phyloP scores from a whole-genome alignment of 208 protist species.

The Crithidia bombi region DNA sequence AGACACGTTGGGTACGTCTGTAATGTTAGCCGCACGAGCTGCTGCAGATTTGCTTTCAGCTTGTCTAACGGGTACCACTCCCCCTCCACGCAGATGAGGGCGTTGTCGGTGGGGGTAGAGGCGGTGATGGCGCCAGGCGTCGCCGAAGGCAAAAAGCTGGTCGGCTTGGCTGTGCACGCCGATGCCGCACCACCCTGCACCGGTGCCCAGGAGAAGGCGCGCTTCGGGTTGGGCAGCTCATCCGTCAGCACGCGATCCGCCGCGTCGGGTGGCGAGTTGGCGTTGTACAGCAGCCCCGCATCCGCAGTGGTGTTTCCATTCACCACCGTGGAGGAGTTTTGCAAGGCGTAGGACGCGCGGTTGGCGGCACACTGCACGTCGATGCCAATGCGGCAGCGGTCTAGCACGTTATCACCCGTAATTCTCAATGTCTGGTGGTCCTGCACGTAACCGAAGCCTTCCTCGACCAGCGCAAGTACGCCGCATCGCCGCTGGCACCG shows the following conservation, averaged over 20 bases:
- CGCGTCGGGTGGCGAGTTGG: background rate
- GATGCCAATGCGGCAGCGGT: conserved; percentile 80
- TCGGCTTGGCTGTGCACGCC: conserved; percentile 9
- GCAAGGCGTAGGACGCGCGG: conserved; percentile 20
- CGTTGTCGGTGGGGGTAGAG: background rate
- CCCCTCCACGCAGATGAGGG: conserved; percentile 23
- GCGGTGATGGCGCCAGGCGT: background rate
- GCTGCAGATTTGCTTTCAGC: conserved; percentile 13
- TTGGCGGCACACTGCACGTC: conserved; percentile 63
- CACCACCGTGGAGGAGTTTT: conserved; percentile 3
- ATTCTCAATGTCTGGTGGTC: conserved; percentile 59
- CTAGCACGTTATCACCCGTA: conserved; percentile 82
- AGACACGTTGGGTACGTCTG: conserved; percentile 54
- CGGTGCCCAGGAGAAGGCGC: conserved; percentile 46
- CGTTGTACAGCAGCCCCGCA: background rate
- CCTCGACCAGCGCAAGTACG: conserved; percentile 69
- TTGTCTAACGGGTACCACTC: conserved; percentile 29
- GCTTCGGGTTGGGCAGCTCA: conserved; percentile 44
- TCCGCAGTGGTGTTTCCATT: background rate
- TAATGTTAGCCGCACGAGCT: conserved; percentile 33
- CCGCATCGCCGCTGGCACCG: conserved; percentile 76
- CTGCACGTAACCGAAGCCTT: conserved; percentile 33
- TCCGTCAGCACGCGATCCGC: conserved; percentile 38
- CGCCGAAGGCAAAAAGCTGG: conserved; percentile 7
- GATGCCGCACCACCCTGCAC: conserved; percentile 21